Base-by-base conservation (phyloP, 768 basidiomycete genomes). In the Rhodosporidiobolus sp. region DNA sequence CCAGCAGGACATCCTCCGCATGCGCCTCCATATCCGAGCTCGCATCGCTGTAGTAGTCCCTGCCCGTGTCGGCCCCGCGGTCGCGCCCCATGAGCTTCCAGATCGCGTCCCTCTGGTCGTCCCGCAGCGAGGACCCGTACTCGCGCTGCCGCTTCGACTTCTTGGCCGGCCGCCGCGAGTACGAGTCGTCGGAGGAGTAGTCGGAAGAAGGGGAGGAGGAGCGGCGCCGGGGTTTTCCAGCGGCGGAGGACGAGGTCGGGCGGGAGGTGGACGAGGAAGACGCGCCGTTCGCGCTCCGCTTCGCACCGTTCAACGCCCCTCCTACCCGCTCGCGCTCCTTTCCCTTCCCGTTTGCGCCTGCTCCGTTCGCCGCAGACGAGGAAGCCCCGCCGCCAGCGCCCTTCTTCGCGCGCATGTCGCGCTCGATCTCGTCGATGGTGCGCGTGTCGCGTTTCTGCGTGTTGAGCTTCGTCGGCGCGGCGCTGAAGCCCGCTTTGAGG, bases 361-460 rank as follows among this genome's bases (percentile, higher is more conserved):
- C 14, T 43, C 17, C 35, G 55, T 26, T 52, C 20, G 26, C 30
- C 45, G 28, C 26, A n/a, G 55, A 63, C 57, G 24, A 30, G 10
- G 1, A n/a, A 32, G 9, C 22, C 35, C 11, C 35, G 35, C 10
- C 52, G 14, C 16, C 32, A 30, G 24, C 59, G 34, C 54, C 35
- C 58, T 72, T 70, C 63, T 69, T 73, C 56, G 57, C 52, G 32
- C 53, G 45, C 64, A 76, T 68, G 38, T 77, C 77, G 28, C 67
- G 58, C 67, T 77, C 77, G 34, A 79, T 64, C 71, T 79, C 78
- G 46, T 79, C 78, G 43, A 79, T 74, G n/a, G 78, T 79, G 9
- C 78, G 67, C 8, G 55, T 60, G 55, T 79, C 78, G 19, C 77
- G 64, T 64, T 79, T 77, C n/a, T 69, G 68, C 50, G 60, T 65